These are phyloP conservation scores for Rhizopogon vinicolor DNA, from an alignment of 768 basidiomycete species.

Conservation along the genomic window DNA sequence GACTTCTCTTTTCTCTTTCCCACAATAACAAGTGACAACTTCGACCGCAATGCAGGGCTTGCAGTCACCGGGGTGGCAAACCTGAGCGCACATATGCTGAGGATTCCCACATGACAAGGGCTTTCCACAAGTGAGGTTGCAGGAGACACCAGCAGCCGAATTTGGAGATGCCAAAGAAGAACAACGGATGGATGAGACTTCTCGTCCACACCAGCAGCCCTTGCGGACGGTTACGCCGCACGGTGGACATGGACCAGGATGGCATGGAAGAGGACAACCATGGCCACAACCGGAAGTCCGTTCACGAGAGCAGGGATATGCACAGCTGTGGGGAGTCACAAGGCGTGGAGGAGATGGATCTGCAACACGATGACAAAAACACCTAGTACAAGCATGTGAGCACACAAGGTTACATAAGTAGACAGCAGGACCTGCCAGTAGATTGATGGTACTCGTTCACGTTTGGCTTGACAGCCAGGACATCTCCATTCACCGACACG, in stretches of 20 bases:
- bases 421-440: constrained; percentile 51
- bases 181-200: constrained; percentile 55
- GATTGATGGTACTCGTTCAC: constrained; percentile 57
- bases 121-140: constrained; percentile 33
- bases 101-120: constrained; percentile 57
- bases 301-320: constrained; percentile 57
- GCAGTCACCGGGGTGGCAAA: constrained; percentile 81
- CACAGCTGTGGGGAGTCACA: constrained; percentile 76
- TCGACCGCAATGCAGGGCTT: constrained; percentile 54
- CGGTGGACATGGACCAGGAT: constrained; percentile 95
- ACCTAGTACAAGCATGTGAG: constrained; percentile 40
- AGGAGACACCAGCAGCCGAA: constrained; percentile 22
- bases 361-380: constrained; percentile 76
- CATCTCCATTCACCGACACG: constrained; percentile 84
- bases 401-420: background rate
- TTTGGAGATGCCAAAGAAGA: constrained; percentile 23
- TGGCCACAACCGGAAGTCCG: constrained; percentile 64
- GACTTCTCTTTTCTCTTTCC: constrained; percentile 53
- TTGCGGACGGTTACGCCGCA: constrained; percentile 76
- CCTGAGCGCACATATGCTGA: constrained; percentile 59
- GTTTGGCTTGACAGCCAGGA: constrained; percentile 85
- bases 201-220: constrained; percentile 77
- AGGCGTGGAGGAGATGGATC: constrained; percentile 69
- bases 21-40: constrained; percentile 73
- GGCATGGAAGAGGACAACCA: constrained; percentile 80